phyloP scores from a whole-genome alignment of 1,284 basidiomycete genomes.

The Phaffia rhodozyma region DNA sequence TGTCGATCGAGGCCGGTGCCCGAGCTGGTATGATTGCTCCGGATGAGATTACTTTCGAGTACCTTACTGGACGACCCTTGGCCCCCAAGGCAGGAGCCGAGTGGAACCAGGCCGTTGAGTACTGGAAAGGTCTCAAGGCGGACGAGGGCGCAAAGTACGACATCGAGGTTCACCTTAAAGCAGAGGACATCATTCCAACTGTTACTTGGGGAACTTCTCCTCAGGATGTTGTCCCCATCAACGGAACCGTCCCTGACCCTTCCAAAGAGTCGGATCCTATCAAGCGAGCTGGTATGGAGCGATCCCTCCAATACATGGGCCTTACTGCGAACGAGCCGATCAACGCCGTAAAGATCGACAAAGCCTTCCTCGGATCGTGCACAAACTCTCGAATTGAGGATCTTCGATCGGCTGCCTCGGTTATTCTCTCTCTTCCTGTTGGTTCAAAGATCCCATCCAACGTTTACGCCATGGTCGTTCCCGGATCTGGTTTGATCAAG shows the following conservation, averaged over 20 bases:
- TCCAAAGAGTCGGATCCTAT: constrained; percentile 51
- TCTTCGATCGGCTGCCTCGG: constrained; percentile 73
- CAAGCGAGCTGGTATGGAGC: constrained; percentile 61
- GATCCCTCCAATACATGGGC: constrained; percentile 85
- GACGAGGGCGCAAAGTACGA: constrained; percentile 87
- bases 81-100: constrained; percentile 63
- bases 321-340: constrained; percentile 69
- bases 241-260: constrained; percentile 73
- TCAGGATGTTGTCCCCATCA: constrained; percentile 82
- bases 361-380: constrained; percentile 93
- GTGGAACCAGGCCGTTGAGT: constrained; percentile 78
- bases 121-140: constrained; percentile 75
- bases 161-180: constrained; percentile 70
- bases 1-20: constrained; percentile 94
- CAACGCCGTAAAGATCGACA: constrained; percentile 76
- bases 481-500: constrained; percentile 87
- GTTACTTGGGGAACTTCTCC: constrained; percentile 96
- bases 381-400: constrained; percentile 96
- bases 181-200: constrained; percentile 82
- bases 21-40: constrained; percentile 92
- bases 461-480: constrained; percentile 87
- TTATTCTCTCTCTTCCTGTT: constrained; percentile 46
- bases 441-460: constrained; percentile 55
- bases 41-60: constrained; percentile 78
- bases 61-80: constrained; percentile 74